Evolutionary conservation across 345 rosid genomes (phyloP).

Genomic region (Eucalyptus pauciflora): DNA sequence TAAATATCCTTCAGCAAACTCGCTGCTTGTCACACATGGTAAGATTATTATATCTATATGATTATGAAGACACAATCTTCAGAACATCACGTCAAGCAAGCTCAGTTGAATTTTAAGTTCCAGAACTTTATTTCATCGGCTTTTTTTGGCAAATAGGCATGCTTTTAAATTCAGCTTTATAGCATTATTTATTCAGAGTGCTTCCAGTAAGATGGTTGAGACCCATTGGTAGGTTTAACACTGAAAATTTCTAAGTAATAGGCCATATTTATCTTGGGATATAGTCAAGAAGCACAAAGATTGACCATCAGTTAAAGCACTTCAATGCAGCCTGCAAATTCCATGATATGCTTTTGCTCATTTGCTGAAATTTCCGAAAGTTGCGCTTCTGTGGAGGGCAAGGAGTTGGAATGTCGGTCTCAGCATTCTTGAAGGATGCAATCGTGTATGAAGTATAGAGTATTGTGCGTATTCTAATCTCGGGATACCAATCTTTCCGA

Average conservation of each 20-base stretch:
- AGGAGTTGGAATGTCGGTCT: slow-evolving; percentile 71
- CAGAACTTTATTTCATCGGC: not conserved
- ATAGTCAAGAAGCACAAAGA: not conserved
- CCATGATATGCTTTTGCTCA: not conserved
- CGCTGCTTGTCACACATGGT: slow-evolving; percentile 90
- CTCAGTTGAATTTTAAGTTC: not conserved
- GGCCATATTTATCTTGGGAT: not conserved
- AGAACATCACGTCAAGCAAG: not conserved
- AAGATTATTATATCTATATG: not conserved
- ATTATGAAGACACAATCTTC: not conserved
- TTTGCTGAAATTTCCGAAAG: not conserved
- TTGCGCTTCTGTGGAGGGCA: slow-evolving; percentile 41
- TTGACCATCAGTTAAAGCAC: not conserved
- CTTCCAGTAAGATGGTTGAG: not conserved
- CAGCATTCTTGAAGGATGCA: slow-evolving; percentile 32
- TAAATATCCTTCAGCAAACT: slow-evolving; percentile 70
- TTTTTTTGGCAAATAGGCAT: not conserved
- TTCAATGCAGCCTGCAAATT: not conserved
- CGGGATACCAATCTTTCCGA: slow-evolving; percentile 19
- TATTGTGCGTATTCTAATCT: slow-evolving; percentile 62
- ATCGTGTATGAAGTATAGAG: slow-evolving; percentile 23
- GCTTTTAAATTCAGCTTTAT: not conserved
- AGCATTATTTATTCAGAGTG: not conserved
- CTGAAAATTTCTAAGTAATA: not conserved
- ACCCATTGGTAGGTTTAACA: not conserved